Percentiles rank a stretch among this genome's conserved stretches.
These are phyloP conservation scores for Salix viminalis DNA, from an alignment of 345 rosid genomes.

Conservation along the genomic window DNA sequence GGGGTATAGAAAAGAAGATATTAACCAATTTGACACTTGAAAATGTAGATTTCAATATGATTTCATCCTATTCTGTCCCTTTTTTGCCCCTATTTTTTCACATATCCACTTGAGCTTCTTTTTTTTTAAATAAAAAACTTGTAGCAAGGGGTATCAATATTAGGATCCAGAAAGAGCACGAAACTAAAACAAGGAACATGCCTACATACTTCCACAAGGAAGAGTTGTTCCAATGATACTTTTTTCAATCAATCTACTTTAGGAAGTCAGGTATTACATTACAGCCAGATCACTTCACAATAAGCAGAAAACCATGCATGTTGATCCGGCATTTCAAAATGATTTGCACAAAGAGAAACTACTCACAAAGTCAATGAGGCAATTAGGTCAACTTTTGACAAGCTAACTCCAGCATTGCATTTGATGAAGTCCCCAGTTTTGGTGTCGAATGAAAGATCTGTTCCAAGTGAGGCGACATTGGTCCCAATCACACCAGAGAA, in stretches of 20 bases:
- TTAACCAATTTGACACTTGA: no score
- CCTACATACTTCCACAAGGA: neutral
- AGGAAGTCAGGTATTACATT: neutral
- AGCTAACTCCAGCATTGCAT: conserved; percentile 42
- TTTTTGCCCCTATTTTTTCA: no score
- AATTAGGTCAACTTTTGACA: conserved; percentile 60
- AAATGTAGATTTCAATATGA: no score
- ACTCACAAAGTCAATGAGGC: conserved; percentile 73
- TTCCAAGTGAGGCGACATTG: conserved; percentile 54
- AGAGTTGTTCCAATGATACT: neutral
- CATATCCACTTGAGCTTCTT: no score
- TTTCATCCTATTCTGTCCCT: no score
- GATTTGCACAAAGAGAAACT: neutral
- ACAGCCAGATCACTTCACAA: neutral
- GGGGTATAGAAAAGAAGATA: no score
- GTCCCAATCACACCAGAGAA: conserved; percentile 78
- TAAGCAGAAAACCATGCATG: neutral
- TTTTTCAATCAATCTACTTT: neutral
- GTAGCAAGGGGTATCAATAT: no score
- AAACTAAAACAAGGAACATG: neutral
- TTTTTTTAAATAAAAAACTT: no score
- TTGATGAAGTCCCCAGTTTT: conserved; percentile 69
- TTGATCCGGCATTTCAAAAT: neutral
- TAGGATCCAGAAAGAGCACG: neutral
- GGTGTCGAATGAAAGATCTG: conserved; percentile 79